Base-by-base conservation (phyloP, 2,329 filamentous ascomycete species). In the Aspergillus sp. region DNA sequence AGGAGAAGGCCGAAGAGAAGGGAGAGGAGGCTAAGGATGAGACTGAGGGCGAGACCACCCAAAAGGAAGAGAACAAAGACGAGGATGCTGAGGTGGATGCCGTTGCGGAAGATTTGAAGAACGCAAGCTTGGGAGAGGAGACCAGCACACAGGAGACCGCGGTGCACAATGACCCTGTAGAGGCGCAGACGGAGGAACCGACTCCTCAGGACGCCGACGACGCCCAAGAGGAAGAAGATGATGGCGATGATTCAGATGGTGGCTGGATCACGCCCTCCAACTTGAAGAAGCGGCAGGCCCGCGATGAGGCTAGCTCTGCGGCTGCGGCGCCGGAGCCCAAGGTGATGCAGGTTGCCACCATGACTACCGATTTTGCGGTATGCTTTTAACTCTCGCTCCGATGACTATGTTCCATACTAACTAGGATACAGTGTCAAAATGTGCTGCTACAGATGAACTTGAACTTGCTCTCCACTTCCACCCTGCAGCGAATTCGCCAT, bases 291-390 rank as follows among this genome's bases (percentile, higher is more conserved):
- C 89, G 91, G 72, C 90, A 95, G 79, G 86, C 85, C 61, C 85
- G 87, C 72, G 88, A 94, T 68, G 78, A 82, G 19, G 77, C 80
- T 21, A 79, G 78, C 5, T 76, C 81, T 1, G 75, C 80, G 19
- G 78, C 82, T 43, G 78, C 82, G 52, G 75, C 81, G 61, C 74
- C 83, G 1, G 82, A 86, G 57, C 82, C 85, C 38, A 85, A 85
- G 63, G 87, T 86, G 12, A 89, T 97, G 68, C 89, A 96, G 76
- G 91, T 91, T 15, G 94, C 92, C n/a, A 88, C 94, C 48, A 89
- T 98, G 72, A 98, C 95, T 1, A 92, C 90, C 58, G 95, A 99
- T 81, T 98, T 91, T 78, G 94, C 95, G 58, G 96, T 99, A 91
- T 61, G 75, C 69, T 21, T 19, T 21, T 1, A 15, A 13, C 4